phyloP scores from a whole-genome alignment of 2,329 filamentous ascomycete genomes.

The Atkinsonella hypoxylon region DNA sequence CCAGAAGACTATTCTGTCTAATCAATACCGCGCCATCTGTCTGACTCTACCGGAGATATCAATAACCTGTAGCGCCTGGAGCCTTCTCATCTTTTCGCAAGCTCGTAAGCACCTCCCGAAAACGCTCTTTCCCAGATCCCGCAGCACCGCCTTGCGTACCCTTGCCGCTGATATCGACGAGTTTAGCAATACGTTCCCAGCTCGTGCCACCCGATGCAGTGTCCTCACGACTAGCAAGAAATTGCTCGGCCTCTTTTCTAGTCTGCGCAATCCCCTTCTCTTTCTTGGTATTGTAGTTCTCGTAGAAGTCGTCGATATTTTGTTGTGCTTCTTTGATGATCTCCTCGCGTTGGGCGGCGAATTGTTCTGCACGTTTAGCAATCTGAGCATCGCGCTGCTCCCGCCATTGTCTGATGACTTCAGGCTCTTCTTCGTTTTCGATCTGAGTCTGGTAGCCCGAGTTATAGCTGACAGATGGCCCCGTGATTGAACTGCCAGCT shows the following conservation, averaged over 20 bases:
- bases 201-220: constrained; percentile 89
- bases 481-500: constrained; percentile 49
- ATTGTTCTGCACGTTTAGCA: constrained; percentile 73
- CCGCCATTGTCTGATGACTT: constrained; percentile 85
- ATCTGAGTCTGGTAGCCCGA: constrained; percentile 47
- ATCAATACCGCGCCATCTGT: not conserved
- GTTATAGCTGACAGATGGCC: constrained; percentile 51
- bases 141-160: constrained; percentile 74
- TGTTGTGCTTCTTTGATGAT: constrained; percentile 82
- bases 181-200: constrained; percentile 96
- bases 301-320: constrained; percentile 98
- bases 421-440: constrained; percentile 68
- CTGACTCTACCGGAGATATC: constrained; percentile 23
- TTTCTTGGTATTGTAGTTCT: constrained; percentile 97
- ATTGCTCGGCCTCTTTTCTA: constrained; percentile 84
- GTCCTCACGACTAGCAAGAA: constrained; percentile 78
- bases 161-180: constrained; percentile 96
- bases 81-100: constrained; percentile 89
- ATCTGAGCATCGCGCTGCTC: constrained; percentile 76
- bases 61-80: constrained; percentile 53
- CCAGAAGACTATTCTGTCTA: not conserved
- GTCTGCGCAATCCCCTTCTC: constrained; percentile 88
- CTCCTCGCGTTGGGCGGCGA: constrained; percentile 68
- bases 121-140: constrained; percentile 90
- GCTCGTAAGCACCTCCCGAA: constrained; percentile 78